Conservation (phyloP, 345 rosid species). For the Tarenaya hassleriana region DNA sequence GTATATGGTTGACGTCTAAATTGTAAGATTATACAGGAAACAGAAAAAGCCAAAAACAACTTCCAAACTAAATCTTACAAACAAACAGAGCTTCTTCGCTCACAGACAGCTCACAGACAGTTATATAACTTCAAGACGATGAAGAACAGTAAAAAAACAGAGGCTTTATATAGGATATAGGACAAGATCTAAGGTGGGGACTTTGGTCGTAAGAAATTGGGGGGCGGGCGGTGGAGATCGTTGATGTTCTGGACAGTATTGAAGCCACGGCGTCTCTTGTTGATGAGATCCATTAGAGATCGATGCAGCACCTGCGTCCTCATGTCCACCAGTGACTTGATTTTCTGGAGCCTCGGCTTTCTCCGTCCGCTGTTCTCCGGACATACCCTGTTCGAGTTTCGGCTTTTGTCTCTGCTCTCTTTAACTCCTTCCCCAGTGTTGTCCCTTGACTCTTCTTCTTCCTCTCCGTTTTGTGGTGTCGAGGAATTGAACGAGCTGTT, state of each 20-base stretch:
- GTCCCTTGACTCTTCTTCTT: slow-evolving; percentile 34
- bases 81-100: no score
- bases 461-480: slow-evolving; percentile 22
- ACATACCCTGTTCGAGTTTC: slow-evolving; percentile 37
- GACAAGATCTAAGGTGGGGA: no score
- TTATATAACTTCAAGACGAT: no score
- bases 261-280: slow-evolving; percentile 45
- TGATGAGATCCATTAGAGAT: slow-evolving; percentile 64
- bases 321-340: slow-evolving; percentile 55
- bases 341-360: slow-evolving; percentile 24
- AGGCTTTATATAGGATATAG: no score
- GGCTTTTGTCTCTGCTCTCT: no score
- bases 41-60: no score
- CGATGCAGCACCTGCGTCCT: slow-evolving; percentile 71
- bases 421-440: no score
- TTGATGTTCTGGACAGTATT: neutral
- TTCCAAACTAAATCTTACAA: no score
- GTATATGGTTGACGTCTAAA: no score
- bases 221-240: slow-evolving; percentile 17
- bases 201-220: slow-evolving; percentile 23
- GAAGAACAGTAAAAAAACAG: no score
- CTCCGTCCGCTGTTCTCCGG: slow-evolving; percentile 34
- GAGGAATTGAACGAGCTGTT: slow-evolving; percentile 44
- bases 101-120: no score
- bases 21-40: no score